Evolutionary conservation across 257 asterid species (phyloP).

Genomic region (Echites panduratus): DNA sequence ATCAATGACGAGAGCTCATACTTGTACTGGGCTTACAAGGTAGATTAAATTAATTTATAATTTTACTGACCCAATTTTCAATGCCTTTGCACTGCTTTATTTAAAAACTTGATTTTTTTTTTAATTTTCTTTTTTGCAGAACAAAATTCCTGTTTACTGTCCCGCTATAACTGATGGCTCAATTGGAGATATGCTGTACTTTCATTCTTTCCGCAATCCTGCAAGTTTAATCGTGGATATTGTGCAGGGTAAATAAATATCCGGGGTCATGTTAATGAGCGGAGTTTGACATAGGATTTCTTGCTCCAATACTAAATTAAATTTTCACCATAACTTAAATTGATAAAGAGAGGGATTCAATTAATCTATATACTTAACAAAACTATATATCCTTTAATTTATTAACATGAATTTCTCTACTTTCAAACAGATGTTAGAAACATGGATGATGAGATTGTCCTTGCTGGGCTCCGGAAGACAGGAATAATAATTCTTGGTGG

Average conservation of each 20-base stretch:
- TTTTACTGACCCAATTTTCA: too few species aligned
- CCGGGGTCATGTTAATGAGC: too few species aligned
- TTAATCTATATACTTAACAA: too few species aligned
- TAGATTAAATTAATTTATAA: too few species aligned
- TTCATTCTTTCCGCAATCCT: conserved; percentile 70
- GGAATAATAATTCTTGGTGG: conserved; percentile 91
- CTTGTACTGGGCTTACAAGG: conserved; percentile 93
- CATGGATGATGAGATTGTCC: conserved; percentile 80
- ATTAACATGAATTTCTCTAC: not conserved
- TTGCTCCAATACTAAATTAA: too few species aligned
- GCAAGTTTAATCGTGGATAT: conserved; percentile 68
- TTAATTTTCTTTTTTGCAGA: conserved; percentile 46
- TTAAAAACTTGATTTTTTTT: not conserved
- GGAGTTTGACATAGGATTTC: too few species aligned
- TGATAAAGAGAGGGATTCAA: too few species aligned
- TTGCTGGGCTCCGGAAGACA: conserved; percentile 67
- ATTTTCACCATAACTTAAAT: too few species aligned
- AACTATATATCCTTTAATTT: too few species aligned
- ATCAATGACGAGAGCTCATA: conserved; percentile 74
- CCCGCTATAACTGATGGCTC: conserved; percentile 96
- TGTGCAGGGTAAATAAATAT: conserved; percentile 53
- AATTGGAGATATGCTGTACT: conserved; percentile 86
- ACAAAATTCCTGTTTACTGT: conserved; percentile 77
- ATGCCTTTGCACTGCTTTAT: not conserved
- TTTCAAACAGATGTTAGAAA: conserved; percentile 67